Conservation (phyloP, 2,329 filamentous ascomycete genomes). For the Alternaria triticina region DNA sequence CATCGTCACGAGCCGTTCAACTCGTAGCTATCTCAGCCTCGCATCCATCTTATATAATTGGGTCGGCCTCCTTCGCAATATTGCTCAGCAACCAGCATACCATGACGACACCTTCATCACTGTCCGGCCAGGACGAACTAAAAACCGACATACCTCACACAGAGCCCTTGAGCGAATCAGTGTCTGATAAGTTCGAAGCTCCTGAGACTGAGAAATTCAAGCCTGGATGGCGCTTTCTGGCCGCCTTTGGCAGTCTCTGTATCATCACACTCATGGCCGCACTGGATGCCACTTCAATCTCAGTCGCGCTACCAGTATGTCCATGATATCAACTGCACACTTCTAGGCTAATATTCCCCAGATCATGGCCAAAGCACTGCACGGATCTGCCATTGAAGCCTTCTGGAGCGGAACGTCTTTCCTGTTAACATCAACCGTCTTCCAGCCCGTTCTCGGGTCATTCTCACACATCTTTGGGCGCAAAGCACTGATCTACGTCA, state of each 20-base stretch:
- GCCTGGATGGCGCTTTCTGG: constrained; percentile 38
- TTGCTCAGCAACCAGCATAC: neutral
- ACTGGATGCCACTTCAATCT: constrained; percentile 70
- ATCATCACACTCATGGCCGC: constrained; percentile 67
- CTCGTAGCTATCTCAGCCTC: neutral
- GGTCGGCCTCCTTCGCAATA: neutral
- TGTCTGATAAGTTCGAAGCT: constrained; percentile 12
- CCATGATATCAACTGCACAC: neutral
- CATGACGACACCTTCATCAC: constrained; percentile 18
- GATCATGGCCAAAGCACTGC: constrained; percentile 47
- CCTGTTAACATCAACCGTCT: constrained; percentile 49
- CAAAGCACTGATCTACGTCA: constrained; percentile 47
- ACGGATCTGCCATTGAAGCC: constrained; percentile 49
- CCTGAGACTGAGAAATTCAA: constrained; percentile 31
- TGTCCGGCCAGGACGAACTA: constrained; percentile 14
- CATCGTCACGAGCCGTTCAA: neutral
- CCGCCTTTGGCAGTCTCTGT: constrained; percentile 54
- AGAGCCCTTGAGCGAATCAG: constrained; percentile 10
- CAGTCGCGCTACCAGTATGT: constrained; percentile 61
- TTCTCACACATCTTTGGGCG: constrained; percentile 51
- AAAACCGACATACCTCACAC: constrained; percentile 10
- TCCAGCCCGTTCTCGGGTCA: constrained; percentile 49
- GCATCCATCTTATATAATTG: neutral
- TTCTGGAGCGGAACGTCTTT: constrained; percentile 53
- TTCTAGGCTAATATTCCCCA: constrained; percentile 16